Conservation (phyloP, 1,284 basidiomycete genomes). For the Sutorius eximius region DNA sequence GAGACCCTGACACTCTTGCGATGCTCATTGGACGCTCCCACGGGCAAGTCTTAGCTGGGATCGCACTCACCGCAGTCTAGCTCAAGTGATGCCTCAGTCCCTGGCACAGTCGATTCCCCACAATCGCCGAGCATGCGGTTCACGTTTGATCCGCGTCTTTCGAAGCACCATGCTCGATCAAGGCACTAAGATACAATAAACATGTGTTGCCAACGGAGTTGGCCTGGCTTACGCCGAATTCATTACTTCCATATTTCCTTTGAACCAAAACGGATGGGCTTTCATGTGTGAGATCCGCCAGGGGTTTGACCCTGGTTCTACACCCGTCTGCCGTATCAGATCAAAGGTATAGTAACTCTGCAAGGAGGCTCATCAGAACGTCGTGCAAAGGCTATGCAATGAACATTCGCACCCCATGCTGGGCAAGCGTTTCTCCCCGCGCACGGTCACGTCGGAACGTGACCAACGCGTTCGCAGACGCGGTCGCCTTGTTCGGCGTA, state of each 20-base stretch:
- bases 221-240: not conserved
- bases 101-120: not conserved
- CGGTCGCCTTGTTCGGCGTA: slow-evolving; percentile 22
- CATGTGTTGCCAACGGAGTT: not conserved
- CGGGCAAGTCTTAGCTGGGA: not conserved
- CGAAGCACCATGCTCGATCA: slow-evolving; percentile 30
- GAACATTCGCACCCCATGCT: slow-evolving; percentile 22
- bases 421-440: slow-evolving; percentile 23
- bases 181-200: slow-evolving; percentile 38
- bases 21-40: not conserved
- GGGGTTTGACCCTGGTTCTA: slow-evolving; percentile 21
- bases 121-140: not conserved
- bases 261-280: slow-evolving; percentile 31
- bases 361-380: not conserved
- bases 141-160: not conserved
- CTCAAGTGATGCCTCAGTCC: too few relatives aligned
- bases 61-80: not conserved
- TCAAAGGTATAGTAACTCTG: slow-evolving; percentile 32
- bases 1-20: not conserved
- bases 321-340: slow-evolving; percentile 16
- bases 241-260: slow-evolving; percentile 30
- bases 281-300: slow-evolving; percentile 30
- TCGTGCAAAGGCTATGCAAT: too few relatives aligned
- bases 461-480: slow-evolving; percentile 26
- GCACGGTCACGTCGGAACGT: slow-evolving; percentile 26